These are phyloP conservation scores for Xerocomellus intermedius DNA, from an alignment of 768 basidiomycete species.

Conservation along the genomic window DNA sequence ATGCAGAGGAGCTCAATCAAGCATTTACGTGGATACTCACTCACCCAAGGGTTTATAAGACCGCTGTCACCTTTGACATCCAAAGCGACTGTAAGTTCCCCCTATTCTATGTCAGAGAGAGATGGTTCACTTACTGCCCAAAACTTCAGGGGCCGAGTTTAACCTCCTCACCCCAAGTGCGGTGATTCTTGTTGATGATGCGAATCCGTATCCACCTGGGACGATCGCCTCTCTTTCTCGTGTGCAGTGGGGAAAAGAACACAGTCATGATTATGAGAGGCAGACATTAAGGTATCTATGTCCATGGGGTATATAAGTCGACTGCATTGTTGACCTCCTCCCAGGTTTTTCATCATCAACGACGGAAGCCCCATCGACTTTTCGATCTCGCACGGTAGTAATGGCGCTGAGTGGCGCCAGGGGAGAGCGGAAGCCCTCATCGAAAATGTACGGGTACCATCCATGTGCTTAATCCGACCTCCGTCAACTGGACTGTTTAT, in stretches of 20 bases:
- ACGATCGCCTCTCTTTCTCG: neutral
- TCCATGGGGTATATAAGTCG: neutral
- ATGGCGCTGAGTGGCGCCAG: neutral
- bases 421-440: slow-evolving; percentile 3
- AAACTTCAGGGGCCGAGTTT: slow-evolving; percentile 2
- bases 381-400: slow-evolving; percentile 2
- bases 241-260: slow-evolving; percentile 2
- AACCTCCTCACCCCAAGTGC: slow-evolving; percentile 1
- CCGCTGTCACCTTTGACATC: neutral
- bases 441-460: neutral
- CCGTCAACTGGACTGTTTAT: neutral
- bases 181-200: neutral
- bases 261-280: neutral
- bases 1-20: neutral
- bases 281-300: neutral
- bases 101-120: neutral
- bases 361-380: slow-evolving; percentile 1
- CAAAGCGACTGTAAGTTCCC: slow-evolving; percentile 3
- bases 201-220: neutral
- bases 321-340: neutral
- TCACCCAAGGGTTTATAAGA: neutral
- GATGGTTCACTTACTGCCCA: neutral
- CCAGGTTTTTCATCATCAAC: slow-evolving; percentile 4
- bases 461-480: neutral
- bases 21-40: slow-evolving; percentile 6